Percentiles rank a stretch among this genome's conserved stretches.
phyloP scores from a whole-genome alignment of 768 basidiomycete species.

The Glaciozyma antarctica region DNA sequence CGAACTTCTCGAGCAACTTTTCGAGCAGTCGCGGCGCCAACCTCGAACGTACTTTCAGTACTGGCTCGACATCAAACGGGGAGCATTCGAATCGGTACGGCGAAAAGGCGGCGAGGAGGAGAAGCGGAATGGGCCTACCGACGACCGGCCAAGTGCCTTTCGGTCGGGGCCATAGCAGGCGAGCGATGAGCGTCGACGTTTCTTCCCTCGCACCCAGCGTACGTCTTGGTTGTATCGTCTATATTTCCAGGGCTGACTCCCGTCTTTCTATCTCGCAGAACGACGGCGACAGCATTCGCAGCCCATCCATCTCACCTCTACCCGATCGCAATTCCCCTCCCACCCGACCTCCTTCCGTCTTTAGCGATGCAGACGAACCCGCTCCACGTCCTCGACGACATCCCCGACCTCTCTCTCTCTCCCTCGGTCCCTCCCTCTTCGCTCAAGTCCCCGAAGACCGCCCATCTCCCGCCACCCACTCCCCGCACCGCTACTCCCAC shows the following conservation, averaged over 20 bases:
- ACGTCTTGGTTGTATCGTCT: background rate
- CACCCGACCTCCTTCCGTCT: conserved; percentile 7
- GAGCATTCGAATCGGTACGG: background rate
- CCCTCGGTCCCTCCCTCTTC: conserved; percentile 27
- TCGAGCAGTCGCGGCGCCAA: conserved; percentile 7
- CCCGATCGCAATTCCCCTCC: conserved; percentile 5
- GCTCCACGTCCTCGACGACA: conserved; percentile 8
- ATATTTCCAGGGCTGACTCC: background rate
- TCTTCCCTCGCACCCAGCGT: conserved; percentile 2
- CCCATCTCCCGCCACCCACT: conserved; percentile 10
- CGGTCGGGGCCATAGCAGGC: conserved; percentile 8
- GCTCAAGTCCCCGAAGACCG: conserved; percentile 20
- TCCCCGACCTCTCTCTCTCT: conserved; percentile 27
- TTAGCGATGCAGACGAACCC: conserved; percentile 10
- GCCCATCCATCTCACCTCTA: background rate
- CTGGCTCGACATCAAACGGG: background rate
- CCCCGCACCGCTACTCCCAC: background rate
- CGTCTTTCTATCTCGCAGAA: background rate
- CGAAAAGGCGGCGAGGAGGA: background rate
- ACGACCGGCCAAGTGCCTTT: conserved; percentile 3
- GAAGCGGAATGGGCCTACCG: background rate
- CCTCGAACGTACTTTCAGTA: conserved; percentile 5
- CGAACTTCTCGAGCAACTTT: background rate
- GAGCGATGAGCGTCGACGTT: conserved; percentile 28
- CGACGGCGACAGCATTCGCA: background rate